phyloP scores from a whole-genome alignment of 768 basidiomycete species.

The Suillus luteus region DNA sequence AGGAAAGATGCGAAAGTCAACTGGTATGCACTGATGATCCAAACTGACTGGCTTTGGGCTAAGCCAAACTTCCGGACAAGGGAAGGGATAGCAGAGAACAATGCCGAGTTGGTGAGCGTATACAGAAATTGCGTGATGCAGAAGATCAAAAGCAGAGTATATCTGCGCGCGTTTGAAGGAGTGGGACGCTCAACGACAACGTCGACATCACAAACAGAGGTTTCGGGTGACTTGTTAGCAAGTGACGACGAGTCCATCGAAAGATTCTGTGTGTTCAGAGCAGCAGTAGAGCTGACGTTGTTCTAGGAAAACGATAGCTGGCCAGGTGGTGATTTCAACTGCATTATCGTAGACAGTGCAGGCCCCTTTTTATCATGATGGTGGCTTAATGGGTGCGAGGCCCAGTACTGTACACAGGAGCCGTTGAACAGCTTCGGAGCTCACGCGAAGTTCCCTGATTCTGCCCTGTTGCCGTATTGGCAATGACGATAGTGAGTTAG shows the following conservation, averaged over 20 bases:
- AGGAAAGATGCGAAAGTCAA: conserved; percentile 38
- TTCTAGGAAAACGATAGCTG: background rate
- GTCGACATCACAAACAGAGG: background rate
- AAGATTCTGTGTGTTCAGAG: background rate
- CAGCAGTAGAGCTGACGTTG: background rate
- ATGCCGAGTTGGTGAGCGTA: conserved; percentile 35
- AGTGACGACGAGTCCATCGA: background rate
- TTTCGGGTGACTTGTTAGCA: background rate
- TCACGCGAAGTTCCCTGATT: background rate
- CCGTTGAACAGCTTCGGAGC: background rate
- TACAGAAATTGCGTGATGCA: conserved; percentile 42
- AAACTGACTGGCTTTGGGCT: conserved; percentile 14
- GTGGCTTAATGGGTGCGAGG: background rate
- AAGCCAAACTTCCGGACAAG: conserved; percentile 19
- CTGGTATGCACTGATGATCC: conserved; percentile 40
- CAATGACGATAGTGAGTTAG: too few relatives aligned
- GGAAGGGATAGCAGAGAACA: conserved; percentile 34
- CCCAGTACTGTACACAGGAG: background rate
- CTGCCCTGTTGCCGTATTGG: background rate
- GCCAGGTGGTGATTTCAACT: background rate
- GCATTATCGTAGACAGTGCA: background rate
- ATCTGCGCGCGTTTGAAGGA: background rate
- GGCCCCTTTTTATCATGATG: background rate
- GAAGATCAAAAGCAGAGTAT: conserved; percentile 33
- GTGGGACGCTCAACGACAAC: background rate